Conservation (phyloP, 192 early-diverging fungal genomes). For the Linnemannia exigua region DNA sequence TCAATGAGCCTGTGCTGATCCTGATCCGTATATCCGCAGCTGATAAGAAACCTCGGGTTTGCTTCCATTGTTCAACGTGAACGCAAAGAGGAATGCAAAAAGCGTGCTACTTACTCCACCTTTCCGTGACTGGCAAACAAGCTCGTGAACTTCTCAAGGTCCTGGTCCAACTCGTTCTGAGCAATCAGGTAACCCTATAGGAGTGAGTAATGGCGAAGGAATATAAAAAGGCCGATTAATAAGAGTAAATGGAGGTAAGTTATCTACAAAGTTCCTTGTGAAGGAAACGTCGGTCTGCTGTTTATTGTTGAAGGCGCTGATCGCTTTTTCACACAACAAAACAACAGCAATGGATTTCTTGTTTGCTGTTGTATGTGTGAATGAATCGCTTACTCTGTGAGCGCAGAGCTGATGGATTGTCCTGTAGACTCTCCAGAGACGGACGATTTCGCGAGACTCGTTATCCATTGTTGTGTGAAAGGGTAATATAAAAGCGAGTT, state of each 20-base stretch:
- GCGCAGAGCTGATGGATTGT: constrained; percentile 92
- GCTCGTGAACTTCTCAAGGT: constrained; percentile 83
- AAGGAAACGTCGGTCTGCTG: too few species aligned
- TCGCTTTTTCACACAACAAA: neutral
- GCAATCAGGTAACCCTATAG: constrained; percentile 87
- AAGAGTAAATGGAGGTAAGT: neutral
- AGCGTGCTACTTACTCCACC: constrained; percentile 82
- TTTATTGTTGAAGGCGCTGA: too few species aligned
- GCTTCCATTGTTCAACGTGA: too few species aligned
- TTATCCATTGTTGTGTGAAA: constrained; percentile 50
- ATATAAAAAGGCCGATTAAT: too few species aligned
- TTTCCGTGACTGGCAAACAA: constrained; percentile 77
- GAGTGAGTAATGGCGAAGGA: neutral
- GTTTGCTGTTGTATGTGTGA: neutral
- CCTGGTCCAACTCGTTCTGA: constrained; percentile 83
- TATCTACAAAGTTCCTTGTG: neutral
- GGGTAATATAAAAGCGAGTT: neutral
- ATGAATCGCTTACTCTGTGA: constrained; percentile 74
- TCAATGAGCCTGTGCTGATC: neutral
- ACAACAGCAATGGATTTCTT: neutral
- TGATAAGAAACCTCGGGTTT: neutral
- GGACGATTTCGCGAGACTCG: constrained; percentile 72
- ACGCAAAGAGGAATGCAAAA: too few species aligned
- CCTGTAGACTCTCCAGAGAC: constrained; percentile 87
- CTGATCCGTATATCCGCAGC: neutral